These are phyloP conservation scores for Chaetomium fimeti DNA, from an alignment of 495 filamentous ascomycete species.

Conservation along the genomic window DNA sequence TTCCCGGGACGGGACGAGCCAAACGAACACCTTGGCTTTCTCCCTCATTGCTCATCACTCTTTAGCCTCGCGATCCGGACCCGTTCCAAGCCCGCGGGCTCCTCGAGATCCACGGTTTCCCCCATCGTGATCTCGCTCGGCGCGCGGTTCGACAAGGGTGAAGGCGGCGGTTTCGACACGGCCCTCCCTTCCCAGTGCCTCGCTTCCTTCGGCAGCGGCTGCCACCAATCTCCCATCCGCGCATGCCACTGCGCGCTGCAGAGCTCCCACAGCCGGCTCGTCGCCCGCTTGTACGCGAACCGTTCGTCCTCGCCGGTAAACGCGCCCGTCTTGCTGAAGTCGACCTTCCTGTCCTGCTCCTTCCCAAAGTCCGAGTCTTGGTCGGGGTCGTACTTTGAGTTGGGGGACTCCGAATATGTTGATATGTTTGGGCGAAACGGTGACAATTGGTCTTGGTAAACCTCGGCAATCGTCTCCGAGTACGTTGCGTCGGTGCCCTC, in stretches of 20 bases:
- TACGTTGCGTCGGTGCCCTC: conserved; percentile 53
- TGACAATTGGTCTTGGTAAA: conserved; percentile 65
- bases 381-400: conserved; percentile 46
- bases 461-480: conserved; percentile 66
- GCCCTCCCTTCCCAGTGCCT: conserved; percentile 56
- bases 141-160: neutral
- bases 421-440: conserved; percentile 74
- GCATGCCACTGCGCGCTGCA: conserved; percentile 64
- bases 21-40: neutral
- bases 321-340: conserved; percentile 56
- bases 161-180: conserved; percentile 26
- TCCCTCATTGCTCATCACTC: neutral
- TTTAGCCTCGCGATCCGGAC: conserved; percentile 34
- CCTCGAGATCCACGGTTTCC: conserved; percentile 41
- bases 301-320: conserved; percentile 72
- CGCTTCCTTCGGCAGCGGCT: conserved; percentile 57
- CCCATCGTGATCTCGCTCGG: conserved; percentile 40
- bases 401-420: conserved; percentile 45
- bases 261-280: conserved; percentile 68
- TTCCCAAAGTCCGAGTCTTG: conserved; percentile 49
- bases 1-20: conserved; percentile 8
- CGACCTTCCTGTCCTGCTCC: conserved; percentile 30
- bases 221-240: conserved; percentile 59
- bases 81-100: conserved; percentile 43
- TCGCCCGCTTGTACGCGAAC: conserved; percentile 68